These are phyloP conservation scores for Dichomitus squalens DNA, from an alignment of 1,284 basidiomycete genomes.

Conservation along the genomic window DNA sequence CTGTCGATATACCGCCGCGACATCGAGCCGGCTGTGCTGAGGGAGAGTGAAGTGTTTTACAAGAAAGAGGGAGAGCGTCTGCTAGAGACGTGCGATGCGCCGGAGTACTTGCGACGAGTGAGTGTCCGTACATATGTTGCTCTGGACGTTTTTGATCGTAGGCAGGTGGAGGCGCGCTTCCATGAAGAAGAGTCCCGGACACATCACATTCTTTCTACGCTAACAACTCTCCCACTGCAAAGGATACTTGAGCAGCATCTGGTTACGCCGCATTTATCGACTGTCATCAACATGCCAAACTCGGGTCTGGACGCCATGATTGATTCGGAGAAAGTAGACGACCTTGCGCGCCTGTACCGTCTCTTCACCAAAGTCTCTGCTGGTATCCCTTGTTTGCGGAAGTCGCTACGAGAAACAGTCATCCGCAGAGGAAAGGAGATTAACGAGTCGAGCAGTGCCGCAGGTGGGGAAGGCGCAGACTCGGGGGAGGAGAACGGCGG, in stretches of 20 bases:
- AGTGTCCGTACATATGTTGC: slow-evolving; percentile 26
- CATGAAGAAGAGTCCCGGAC: slow-evolving; percentile 86
- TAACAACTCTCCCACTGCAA: slow-evolving; percentile 73
- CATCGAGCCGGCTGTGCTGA: slow-evolving; percentile 84
- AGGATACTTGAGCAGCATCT: slow-evolving; percentile 81
- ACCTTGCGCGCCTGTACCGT: slow-evolving; percentile 81
- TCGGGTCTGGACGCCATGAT: slow-evolving; percentile 92
- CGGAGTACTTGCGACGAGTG: slow-evolving; percentile 83
- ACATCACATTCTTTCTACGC: slow-evolving; percentile 86
- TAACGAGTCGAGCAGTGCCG: slow-evolving; percentile 51
- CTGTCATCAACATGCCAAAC: slow-evolving; percentile 79
- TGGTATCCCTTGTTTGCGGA: slow-evolving; percentile 70
- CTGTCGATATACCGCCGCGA: slow-evolving; percentile 82
- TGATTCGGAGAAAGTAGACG: slow-evolving; percentile 77
- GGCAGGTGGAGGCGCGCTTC: slow-evolving; percentile 82
- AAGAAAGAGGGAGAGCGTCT: slow-evolving; percentile 73
- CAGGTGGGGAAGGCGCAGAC: slow-evolving; percentile 37
- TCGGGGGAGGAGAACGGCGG: slow-evolving; percentile 41
- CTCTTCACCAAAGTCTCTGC: slow-evolving; percentile 75
- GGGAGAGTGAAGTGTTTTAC: slow-evolving; percentile 84
- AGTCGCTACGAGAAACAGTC: slow-evolving; percentile 78
- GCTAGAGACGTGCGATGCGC: slow-evolving; percentile 76
- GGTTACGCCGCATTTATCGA: slow-evolving; percentile 75
- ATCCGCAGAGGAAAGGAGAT: slow-evolving; percentile 80
- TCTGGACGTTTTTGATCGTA: not conserved